A percentile compares a stretch with the other conserved stretches of the same genome.
phyloP scores from a whole-genome alignment of 352 stramenopile genomes.

The Pythium brachiatum region DNA sequence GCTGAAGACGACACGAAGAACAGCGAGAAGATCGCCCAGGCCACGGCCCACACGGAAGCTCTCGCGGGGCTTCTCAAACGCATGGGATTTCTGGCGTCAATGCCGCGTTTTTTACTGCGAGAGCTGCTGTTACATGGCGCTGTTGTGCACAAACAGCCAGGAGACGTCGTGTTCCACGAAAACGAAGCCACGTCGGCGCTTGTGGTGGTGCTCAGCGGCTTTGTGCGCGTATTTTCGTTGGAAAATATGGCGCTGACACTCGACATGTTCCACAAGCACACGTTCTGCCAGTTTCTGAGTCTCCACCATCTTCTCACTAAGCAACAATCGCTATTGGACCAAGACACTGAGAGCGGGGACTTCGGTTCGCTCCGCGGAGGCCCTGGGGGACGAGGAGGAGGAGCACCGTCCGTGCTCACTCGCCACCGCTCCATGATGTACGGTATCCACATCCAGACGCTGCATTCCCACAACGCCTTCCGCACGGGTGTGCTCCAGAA shows the following conservation, averaged over 20 bases:
- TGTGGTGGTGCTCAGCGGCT: constrained; percentile 48
- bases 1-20: background rate
- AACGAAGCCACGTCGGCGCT: constrained; percentile 31
- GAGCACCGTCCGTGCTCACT: constrained; percentile 9
- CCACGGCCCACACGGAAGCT: constrained; percentile 23
- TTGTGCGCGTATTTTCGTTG: constrained; percentile 60
- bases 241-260: constrained; percentile 51
- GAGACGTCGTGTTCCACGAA: constrained; percentile 60
- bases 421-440: constrained; percentile 42
- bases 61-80: constrained; percentile 37
- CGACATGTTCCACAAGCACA: constrained; percentile 63
- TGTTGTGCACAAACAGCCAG: constrained; percentile 38
- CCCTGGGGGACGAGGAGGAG: background rate
- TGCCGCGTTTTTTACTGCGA: constrained; percentile 41
- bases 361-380: background rate
- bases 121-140: constrained; percentile 34
- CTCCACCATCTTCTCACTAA: constrained; percentile 27
- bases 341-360: constrained; percentile 7
- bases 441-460: constrained; percentile 56
- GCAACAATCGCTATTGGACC: constrained; percentile 27
- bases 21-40: background rate
- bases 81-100: constrained; percentile 32
- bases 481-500: constrained; percentile 50
- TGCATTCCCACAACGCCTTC: constrained; percentile 51
- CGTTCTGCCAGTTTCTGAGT: constrained; percentile 47